A percentile compares a stretch with the other conserved stretches of the same genome.
Evolutionary conservation across 2,329 filamentous ascomycete genomes (phyloP).

Genomic region (Didymella exigua): DNA sequence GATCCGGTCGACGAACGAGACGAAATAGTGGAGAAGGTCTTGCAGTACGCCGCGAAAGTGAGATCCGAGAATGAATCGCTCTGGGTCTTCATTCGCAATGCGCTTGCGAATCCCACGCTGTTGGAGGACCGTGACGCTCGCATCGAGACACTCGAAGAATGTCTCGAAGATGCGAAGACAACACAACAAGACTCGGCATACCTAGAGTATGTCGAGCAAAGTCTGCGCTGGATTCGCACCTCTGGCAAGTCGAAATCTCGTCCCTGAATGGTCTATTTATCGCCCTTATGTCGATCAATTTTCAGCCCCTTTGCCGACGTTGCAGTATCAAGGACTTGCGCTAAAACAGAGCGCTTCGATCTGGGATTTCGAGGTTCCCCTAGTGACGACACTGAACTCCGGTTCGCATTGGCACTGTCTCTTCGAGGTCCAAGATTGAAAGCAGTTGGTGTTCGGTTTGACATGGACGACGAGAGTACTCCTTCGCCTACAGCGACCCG

Average conservation of each 20-base stretch:
- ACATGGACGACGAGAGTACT: too few species aligned
- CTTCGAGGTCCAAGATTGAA: conserved; percentile 6
- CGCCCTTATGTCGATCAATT: background rate
- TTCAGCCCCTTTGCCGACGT: background rate
- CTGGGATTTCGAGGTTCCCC: conserved; percentile 14
- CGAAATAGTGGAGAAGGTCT: conserved; percentile 27
- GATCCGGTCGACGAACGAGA: conserved; percentile 12
- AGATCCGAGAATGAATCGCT: conserved; percentile 37
- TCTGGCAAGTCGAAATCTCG: background rate
- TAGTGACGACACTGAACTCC: background rate
- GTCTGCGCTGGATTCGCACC: conserved; percentile 25
- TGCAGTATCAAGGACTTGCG: background rate
- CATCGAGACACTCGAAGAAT: conserved; percentile 15
- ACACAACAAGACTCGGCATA: conserved; percentile 1
- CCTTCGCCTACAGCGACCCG: too few species aligned
- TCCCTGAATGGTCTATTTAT: background rate
- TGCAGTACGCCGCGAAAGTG: conserved; percentile 33
- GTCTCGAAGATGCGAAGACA: conserved; percentile 9
- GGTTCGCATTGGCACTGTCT: background rate
- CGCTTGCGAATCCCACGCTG: conserved; percentile 24
- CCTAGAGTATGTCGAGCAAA: conserved; percentile 10
- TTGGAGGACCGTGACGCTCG: conserved; percentile 12
- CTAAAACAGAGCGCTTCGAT: conserved; percentile 2
- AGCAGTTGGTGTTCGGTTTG: background rate
- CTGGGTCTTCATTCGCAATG: conserved; percentile 42